Percentiles rank a stretch among this genome's conserved stretches.
These are phyloP conservation scores for Neopestalotiopsis rosae DNA, from an alignment of 2,329 filamentous ascomycete species.

Conservation along the genomic window DNA sequence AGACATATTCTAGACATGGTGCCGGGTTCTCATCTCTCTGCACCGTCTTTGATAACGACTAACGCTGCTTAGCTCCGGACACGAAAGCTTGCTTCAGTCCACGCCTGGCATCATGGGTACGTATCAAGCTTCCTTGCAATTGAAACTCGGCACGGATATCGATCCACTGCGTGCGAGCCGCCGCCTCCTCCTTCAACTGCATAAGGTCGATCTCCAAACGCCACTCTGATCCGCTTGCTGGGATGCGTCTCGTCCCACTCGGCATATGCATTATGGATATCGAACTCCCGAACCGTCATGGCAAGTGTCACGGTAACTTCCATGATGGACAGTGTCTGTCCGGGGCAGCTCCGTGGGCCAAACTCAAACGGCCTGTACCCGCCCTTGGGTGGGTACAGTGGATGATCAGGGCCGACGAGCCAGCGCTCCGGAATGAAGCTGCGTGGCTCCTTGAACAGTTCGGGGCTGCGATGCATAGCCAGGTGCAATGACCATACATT, in stretches of 20 bases:
- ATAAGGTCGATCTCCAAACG: conserved; percentile 28
- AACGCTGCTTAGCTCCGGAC: no score
- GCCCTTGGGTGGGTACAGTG: conserved; percentile 29
- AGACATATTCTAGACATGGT: no score
- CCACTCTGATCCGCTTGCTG: conserved; percentile 20
- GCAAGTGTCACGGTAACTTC: conserved; percentile 32
- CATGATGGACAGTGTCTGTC: conserved; percentile 34
- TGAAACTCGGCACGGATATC: conserved; percentile 17
- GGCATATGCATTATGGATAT: conserved; percentile 37
- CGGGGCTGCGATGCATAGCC: conserved; percentile 39
- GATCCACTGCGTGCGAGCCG: conserved; percentile 22
- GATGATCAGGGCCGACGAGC: conserved; percentile 36
- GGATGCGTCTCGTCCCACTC: conserved; percentile 28
- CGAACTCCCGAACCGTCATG: conserved; percentile 27
- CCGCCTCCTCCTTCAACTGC: conserved; percentile 26
- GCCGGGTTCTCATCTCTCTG: no score
- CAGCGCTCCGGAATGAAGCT: conserved; percentile 41
- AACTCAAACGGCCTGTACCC: conserved; percentile 32
- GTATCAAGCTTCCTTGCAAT: neutral
- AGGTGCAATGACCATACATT: conserved; percentile 23
- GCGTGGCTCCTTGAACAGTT: conserved; percentile 38
- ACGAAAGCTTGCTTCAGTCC: no score
- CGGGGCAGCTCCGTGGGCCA: conserved; percentile 35
- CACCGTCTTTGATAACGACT: no score
- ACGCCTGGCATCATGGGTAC: no score